Conservation (phyloP, 2,329 filamentous ascomycete species). For the Trichoderma aggressivum region DNA sequence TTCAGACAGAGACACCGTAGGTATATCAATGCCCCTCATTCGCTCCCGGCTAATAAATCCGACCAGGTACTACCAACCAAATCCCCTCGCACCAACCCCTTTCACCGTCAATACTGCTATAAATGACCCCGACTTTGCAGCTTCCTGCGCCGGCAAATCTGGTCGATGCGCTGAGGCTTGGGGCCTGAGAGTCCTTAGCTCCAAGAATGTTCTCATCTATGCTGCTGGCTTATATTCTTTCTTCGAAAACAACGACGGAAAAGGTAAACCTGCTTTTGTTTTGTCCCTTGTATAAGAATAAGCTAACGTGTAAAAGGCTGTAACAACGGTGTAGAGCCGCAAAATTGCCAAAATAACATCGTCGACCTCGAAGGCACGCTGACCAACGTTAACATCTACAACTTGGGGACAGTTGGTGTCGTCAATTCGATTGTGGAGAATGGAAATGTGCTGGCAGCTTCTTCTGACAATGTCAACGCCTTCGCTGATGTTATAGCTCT, state of each 20-base stretch:
- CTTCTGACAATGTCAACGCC: neutral
- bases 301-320: neutral
- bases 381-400: neutral
- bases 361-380: constrained; percentile 3
- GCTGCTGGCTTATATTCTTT: constrained; percentile 10
- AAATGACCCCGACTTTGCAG: neutral
- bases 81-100: constrained; percentile 23
- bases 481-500: neutral
- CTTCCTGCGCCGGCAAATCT: neutral
- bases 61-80: constrained; percentile 29
- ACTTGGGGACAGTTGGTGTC: neutral
- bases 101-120: constrained; percentile 19
- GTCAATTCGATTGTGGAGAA: neutral
- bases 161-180: constrained; percentile 1
- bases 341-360: constrained; percentile 5
- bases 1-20: constrained; percentile 55
- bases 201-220: neutral
- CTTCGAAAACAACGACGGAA: neutral
- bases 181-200: constrained; percentile 4
- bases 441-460: neutral
- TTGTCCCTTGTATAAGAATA: neutral
- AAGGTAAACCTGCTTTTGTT: neutral
- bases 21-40: neutral
- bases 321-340: neutral
- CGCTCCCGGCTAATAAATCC: constrained; percentile 26